Conservation (phyloP, 2,329 filamentous ascomycete genomes). For the Xylariales sp. region DNA sequence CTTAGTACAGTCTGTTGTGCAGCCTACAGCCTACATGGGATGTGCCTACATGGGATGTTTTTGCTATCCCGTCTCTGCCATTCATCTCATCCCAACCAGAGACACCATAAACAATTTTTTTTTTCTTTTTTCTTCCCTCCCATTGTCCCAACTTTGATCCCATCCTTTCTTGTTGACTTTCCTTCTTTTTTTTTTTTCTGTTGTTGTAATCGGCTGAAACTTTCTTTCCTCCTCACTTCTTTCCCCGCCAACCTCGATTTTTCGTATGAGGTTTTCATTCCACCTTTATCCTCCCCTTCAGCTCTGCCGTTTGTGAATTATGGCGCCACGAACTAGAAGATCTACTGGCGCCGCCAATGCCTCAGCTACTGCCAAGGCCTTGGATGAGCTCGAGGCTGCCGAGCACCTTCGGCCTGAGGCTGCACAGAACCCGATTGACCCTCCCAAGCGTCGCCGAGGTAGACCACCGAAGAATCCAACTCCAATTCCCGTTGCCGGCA, state of each 20-base stretch:
- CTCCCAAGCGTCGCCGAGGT: conserved; percentile 46
- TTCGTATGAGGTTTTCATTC: conserved; percentile 9
- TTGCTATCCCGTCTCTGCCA: conserved; percentile 8
- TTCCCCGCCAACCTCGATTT: not conserved
- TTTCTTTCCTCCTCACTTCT: conserved; percentile 13
- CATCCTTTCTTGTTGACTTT: conserved; percentile 4
- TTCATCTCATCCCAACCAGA: not conserved
- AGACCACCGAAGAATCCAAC: conserved; percentile 46
- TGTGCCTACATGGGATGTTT: not conserved
- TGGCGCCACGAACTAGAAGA: conserved; percentile 43
- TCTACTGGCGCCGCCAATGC: conserved; percentile 26
- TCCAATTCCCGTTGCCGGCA: conserved; percentile 38
- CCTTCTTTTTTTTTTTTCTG: not conserved
- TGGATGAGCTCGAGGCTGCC: conserved; percentile 21
- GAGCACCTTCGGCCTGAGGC: conserved; percentile 2
- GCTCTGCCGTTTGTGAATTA: conserved; percentile 25
- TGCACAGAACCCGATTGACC: conserved; percentile 3
- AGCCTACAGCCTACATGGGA: too few relatives aligned
- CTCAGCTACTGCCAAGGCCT: conserved; percentile 12
- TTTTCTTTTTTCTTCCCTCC: conserved; percentile 17
- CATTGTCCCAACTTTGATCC: conserved; percentile 13
- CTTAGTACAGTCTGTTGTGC: too few relatives aligned
- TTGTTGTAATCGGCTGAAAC: conserved; percentile 12
- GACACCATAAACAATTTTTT: conserved; percentile 8
- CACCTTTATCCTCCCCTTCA: not conserved